Evolutionary conservation across 176 grass and related monocot genomes (phyloP).

Genomic region (Rhynchospora breviuscula): DNA sequence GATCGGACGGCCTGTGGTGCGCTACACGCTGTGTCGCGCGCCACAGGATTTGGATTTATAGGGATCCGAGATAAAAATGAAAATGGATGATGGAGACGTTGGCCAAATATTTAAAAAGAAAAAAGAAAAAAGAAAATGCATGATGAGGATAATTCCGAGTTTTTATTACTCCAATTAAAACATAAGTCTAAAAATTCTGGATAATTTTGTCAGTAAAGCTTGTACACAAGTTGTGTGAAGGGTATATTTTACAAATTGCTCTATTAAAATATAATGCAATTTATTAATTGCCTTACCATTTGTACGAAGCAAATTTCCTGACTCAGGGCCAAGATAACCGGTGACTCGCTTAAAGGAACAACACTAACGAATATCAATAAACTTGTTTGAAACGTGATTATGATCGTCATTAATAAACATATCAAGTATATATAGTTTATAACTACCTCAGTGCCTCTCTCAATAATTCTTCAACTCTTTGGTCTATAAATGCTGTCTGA

Average conservation of each 20-base stretch:
- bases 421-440: not conserved
- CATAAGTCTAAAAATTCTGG: not conserved
- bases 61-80: too few species aligned
- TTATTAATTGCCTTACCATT: too few species aligned
- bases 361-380: not conserved
- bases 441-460: not conserved
- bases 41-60: too few species aligned
- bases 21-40: too few species aligned
- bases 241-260: not conserved
- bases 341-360: not conserved
- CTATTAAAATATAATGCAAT: too few species aligned
- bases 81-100: too few species aligned
- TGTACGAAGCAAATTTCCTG: not conserved
- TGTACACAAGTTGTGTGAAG: not conserved
- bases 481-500: not conserved
- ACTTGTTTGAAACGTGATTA: too few species aligned
- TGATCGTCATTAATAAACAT: too few species aligned
- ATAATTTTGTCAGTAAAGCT: not conserved
- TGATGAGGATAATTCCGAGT: too few species aligned
- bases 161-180: not conserved
- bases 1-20: too few species aligned
- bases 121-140: too few species aligned
- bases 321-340: not conserved
- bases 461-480: not conserved
- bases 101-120: too few species aligned